Conservation (phyloP, 1,284 basidiomycete species). For the Pascua guehoae region DNA sequence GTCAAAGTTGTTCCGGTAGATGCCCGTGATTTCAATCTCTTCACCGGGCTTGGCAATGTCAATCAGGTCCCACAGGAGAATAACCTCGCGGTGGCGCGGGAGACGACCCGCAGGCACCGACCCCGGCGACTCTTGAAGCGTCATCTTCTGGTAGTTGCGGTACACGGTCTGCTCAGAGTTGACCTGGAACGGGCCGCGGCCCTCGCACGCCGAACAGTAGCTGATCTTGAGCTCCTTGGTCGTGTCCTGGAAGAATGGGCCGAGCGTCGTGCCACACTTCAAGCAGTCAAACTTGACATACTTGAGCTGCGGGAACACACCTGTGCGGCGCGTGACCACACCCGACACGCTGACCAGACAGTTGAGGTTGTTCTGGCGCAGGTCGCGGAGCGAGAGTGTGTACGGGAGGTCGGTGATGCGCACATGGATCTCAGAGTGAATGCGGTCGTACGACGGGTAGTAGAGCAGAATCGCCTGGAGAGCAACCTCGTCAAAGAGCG, state of each 20-base stretch:
- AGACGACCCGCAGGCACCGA: slow-evolving; percentile 95
- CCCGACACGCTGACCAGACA: slow-evolving; percentile 92
- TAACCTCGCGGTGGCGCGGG: slow-evolving; percentile 92
- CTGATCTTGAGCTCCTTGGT: slow-evolving; percentile 90
- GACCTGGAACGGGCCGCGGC: slow-evolving; percentile 90
- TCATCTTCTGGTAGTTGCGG: slow-evolving; percentile 99
- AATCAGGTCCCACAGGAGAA: slow-evolving; percentile 96
- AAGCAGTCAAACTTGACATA: slow-evolving; percentile 98
- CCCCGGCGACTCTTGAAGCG: slow-evolving; percentile 96
- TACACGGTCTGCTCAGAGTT: slow-evolving; percentile 99
- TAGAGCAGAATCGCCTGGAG: slow-evolving; percentile 90
- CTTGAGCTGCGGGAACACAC: slow-evolving; percentile 98
- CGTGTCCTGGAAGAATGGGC: slow-evolving; percentile 97
- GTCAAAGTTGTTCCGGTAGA: slow-evolving; percentile 99
- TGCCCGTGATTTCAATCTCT: slow-evolving; percentile 94
- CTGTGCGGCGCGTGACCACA: slow-evolving; percentile 93
- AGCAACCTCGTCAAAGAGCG: slow-evolving; percentile 93
- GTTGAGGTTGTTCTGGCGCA: slow-evolving; percentile 89
- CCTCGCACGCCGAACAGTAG: slow-evolving; percentile 89
- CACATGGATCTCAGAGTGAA: slow-evolving; percentile 97
- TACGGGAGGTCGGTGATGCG: slow-evolving; percentile 92
- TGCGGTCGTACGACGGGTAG: slow-evolving; percentile 93
- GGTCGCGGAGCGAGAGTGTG: slow-evolving; percentile 82
- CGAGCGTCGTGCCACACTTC: slow-evolving; percentile 85
- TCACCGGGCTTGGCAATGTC: slow-evolving; percentile 97